These are phyloP conservation scores for Ophiobolus disseminans DNA, from an alignment of 2,329 filamentous ascomycete species.

Conservation along the genomic window DNA sequence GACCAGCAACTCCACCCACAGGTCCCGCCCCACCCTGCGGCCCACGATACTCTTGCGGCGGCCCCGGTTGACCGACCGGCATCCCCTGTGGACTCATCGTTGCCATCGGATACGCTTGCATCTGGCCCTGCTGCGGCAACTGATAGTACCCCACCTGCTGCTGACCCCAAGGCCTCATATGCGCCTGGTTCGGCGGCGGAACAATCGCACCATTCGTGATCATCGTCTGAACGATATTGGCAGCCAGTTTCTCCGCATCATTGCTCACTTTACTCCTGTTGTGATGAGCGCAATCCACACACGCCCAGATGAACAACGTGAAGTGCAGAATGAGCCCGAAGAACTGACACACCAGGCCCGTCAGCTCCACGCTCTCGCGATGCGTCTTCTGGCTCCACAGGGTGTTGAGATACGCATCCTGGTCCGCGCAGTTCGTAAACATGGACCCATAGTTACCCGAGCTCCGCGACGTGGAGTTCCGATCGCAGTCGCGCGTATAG, in stretches of 20 bases:
- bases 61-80: slow-evolving; percentile 6
- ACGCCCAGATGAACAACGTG: slow-evolving; percentile 48
- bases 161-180: slow-evolving; percentile 16
- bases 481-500: slow-evolving; percentile 23
- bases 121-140: slow-evolving; percentile 18
- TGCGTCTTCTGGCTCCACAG: slow-evolving; percentile 33
- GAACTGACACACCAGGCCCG: slow-evolving; percentile 41
- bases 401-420: slow-evolving; percentile 41
- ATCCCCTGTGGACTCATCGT: slow-evolving; percentile 15
- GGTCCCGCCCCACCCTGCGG: neutral
- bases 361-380: slow-evolving; percentile 28
- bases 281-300: slow-evolving; percentile 42
- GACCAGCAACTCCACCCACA: neutral
- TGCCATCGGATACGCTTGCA: slow-evolving; percentile 16
- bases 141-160: slow-evolving; percentile 20
- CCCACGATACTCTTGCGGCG: slow-evolving; percentile 1
- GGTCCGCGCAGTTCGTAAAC: slow-evolving; percentile 35
- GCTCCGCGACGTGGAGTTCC: neutral
- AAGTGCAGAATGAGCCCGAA: slow-evolving; percentile 42
- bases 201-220: slow-evolving; percentile 38
- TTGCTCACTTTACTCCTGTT: slow-evolving; percentile 32
- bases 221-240: slow-evolving; percentile 45
- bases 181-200: slow-evolving; percentile 27
- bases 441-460: neutral
- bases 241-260: slow-evolving; percentile 43